A percentile compares a stretch with the other conserved stretches of the same genome.
Evolutionary conservation across 2,329 filamentous ascomycete genomes (phyloP).

Genomic region (Alternaria triticimaculans): DNA sequence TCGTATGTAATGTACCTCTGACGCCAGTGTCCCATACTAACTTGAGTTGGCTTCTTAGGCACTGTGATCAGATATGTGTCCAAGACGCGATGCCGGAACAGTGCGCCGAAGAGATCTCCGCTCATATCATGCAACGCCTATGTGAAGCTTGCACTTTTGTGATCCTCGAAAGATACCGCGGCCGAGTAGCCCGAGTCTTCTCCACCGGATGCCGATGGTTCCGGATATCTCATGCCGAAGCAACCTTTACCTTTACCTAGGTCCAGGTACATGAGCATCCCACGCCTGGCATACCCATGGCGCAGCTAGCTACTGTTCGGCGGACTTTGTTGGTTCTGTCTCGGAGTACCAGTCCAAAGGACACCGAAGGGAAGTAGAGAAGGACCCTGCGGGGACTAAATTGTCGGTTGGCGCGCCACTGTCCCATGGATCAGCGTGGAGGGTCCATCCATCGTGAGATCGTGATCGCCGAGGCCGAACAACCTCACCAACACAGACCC

Average conservation of each 20-base stretch:
- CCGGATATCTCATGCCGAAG: not conserved
- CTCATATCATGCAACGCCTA: not conserved
- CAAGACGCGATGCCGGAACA: not conserved
- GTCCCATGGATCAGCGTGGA: not conserved
- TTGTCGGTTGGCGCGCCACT: conserved; percentile 4
- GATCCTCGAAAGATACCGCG: not conserved
- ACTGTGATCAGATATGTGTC: not conserved
- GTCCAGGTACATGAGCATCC: not conserved
- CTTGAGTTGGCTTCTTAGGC: not conserved
- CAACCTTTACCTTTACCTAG: not conserved
- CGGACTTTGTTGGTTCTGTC: not conserved
- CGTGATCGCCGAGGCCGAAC: conserved; percentile 7
- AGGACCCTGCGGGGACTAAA: conserved; percentile 3
- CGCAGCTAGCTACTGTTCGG: not conserved
- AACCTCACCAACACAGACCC: not conserved
- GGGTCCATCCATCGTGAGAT: conserved; percentile 10
- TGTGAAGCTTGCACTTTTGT: not conserved
- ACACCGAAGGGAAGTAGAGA: not conserved
- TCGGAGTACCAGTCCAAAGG: not conserved
- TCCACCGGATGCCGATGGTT: not conserved
- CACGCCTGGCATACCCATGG: not conserved
- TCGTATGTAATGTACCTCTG: not conserved
- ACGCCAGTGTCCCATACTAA: not conserved
- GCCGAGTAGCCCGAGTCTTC: not conserved
- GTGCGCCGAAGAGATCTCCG: not conserved